A percentile compares a stretch with the other conserved stretches of the same genome.
Evolutionary conservation across 2,329 filamentous ascomycete species (phyloP).

Genomic region (Colletotrichum sp.): DNA sequence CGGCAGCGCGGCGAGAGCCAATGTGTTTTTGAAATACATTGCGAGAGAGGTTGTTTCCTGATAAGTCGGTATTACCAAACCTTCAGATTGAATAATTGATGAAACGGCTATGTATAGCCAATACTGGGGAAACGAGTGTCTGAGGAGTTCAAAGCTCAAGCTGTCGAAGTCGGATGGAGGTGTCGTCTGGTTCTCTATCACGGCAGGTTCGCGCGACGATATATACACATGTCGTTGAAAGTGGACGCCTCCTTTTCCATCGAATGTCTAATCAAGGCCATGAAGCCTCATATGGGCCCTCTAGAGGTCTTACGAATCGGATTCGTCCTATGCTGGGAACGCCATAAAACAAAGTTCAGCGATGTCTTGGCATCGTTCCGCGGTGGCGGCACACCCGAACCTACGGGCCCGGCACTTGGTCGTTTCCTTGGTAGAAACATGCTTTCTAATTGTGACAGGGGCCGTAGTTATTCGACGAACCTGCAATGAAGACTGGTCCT

Average conservation of each 20-base stretch:
- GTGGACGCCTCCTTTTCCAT: not conserved
- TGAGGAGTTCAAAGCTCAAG: not conserved
- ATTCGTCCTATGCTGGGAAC: not conserved
- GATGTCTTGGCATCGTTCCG: not conserved
- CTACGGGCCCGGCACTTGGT: not conserved
- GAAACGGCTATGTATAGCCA: not conserved
- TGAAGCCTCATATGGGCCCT: not conserved
- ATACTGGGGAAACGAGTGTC: not conserved
- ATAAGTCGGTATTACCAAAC: fast-evolving
- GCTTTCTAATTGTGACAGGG: not conserved
- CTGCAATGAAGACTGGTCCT: not conserved
- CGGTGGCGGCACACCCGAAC: not conserved
- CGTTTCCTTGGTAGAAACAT: not conserved
- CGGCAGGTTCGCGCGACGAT: not conserved
- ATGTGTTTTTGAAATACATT: not conserved
- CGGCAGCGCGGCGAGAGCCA: not conserved
- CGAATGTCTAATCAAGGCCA: not conserved
- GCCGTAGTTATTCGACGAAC: not conserved
- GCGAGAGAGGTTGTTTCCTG: not conserved
- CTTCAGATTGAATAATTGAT: not conserved
- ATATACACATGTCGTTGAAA: not conserved
- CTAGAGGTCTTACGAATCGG: not conserved
- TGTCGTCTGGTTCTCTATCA: not conserved
- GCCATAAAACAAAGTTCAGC: not conserved
- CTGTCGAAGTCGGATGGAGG: not conserved